Percentiles rank a stretch among this genome's conserved stretches.
phyloP scores from a whole-genome alignment of 202 grass and related monocot genomes.

The Brachypodium distachyon region DNA sequence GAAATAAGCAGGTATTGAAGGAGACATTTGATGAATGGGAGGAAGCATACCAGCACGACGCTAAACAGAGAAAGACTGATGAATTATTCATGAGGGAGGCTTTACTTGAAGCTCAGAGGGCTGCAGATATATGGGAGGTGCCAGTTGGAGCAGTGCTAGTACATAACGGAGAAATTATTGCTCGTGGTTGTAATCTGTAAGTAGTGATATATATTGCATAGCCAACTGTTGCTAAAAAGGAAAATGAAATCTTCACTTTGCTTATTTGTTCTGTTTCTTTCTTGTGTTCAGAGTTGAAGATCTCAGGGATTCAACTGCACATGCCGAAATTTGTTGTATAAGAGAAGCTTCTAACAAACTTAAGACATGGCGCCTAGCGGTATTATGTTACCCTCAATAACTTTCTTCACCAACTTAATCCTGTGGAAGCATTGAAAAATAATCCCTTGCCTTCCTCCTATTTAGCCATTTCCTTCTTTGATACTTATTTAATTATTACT shows the following conservation, averaged over 20 bases:
- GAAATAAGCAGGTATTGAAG: slow-evolving; percentile 73
- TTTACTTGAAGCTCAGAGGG: slow-evolving; percentile 81
- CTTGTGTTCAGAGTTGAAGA: slow-evolving; percentile 80
- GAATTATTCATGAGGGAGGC: slow-evolving; percentile 98
- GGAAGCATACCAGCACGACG: slow-evolving; percentile 67
- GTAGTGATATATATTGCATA: slow-evolving; percentile 17
- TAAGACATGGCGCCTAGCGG: slow-evolving; percentile 76
- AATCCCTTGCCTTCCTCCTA: neutral
- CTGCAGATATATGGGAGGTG: slow-evolving; percentile 95
- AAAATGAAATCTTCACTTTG: neutral
- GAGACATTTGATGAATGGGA: slow-evolving; percentile 94
- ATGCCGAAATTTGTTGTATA: slow-evolving; percentile 99
- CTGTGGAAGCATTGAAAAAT: neutral
- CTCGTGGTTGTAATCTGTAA: slow-evolving; percentile 93
- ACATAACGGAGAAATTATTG: slow-evolving; percentile 84
- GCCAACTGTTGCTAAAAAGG: neutral
- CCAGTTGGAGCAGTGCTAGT: slow-evolving; percentile 93
- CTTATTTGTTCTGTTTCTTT: slow-evolving; percentile 11
- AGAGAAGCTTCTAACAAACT: slow-evolving; percentile 93
- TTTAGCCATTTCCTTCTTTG: neutral
- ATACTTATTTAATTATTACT: neutral
- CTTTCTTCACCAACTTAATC: neutral
- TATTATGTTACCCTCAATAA: slow-evolving; percentile 32
- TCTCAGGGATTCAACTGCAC: slow-evolving; percentile 93
- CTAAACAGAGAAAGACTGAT: slow-evolving; percentile 63